These are phyloP conservation scores for Aureobasidium sp. DNA, from an alignment of 2,329 filamentous ascomycete species.

Conservation along the genomic window DNA sequence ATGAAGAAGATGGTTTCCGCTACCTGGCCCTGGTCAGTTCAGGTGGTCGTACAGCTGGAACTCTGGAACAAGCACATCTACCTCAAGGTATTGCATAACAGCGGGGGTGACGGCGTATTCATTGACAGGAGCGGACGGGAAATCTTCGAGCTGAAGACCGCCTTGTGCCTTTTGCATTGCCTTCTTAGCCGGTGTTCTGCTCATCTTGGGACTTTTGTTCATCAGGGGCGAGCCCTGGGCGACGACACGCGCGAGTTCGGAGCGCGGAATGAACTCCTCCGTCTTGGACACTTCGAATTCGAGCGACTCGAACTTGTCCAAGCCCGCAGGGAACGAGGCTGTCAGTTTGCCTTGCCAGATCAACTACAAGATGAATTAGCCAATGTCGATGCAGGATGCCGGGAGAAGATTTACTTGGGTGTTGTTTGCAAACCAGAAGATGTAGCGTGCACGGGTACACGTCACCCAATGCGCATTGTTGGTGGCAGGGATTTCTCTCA, in stretches of 20 bases:
- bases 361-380: conserved; percentile 45
- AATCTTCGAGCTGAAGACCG: conserved; percentile 38
- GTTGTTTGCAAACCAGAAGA: conserved; percentile 82
- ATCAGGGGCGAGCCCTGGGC: conserved; percentile 45
- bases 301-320: conserved; percentile 72
- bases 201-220: conserved; percentile 45
- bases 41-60: conserved; percentile 10
- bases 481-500: conserved; percentile 50
- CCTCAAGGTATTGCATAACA: conserved; percentile 57
- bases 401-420: conserved; percentile 59
- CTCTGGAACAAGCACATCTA: conserved; percentile 29
- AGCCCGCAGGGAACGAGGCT: conserved; percentile 67
- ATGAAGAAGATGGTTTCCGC: conserved; percentile 60
- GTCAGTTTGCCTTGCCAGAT: conserved; percentile 70
- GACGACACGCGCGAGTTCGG: conserved; percentile 44
- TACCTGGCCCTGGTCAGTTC: conserved; percentile 38
- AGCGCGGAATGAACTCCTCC: conserved; percentile 76
- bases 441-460: conserved; percentile 68
- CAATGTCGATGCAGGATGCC: neutral
- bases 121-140: conserved; percentile 41
- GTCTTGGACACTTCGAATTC: conserved; percentile 72
- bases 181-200: conserved; percentile 47
- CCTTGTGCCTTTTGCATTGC: conserved; percentile 37
- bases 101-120: conserved; percentile 50
- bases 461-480: conserved; percentile 67